Evolutionary conservation across 2,329 filamentous ascomycete genomes (phyloP).

Genomic region (Fusarium luffae): DNA sequence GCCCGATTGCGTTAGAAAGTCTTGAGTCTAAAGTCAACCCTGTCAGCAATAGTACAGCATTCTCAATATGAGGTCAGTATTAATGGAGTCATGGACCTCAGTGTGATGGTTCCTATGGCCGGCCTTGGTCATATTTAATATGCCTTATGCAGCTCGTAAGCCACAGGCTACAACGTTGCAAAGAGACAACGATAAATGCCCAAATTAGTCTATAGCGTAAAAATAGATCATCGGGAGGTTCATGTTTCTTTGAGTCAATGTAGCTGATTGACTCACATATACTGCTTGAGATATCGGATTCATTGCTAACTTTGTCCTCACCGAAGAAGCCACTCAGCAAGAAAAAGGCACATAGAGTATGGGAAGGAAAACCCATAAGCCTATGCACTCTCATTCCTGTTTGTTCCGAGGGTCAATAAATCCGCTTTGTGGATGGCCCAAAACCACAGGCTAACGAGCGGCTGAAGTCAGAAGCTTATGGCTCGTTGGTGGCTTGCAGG

Average conservation of each 20-base stretch:
- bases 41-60: background rate
- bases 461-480: conserved; percentile 26
- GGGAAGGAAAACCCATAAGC: background rate
- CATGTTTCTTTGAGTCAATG: background rate
- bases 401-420: conserved; percentile 7
- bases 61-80: background rate
- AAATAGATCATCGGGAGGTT: background rate
- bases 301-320: background rate
- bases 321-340: background rate
- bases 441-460: conserved; percentile 5
- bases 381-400: background rate
- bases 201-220: background rate
- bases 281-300: background rate
- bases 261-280: background rate
- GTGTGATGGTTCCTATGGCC: background rate
- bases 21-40: background rate
- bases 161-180: conserved; percentile 9
- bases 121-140: background rate
- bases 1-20: conserved; percentile 26
- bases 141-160: background rate
- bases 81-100: background rate
- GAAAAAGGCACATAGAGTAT: background rate
- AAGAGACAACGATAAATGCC: background rate
- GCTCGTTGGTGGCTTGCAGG: conserved; percentile 24
- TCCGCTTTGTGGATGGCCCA: conserved; percentile 1